Base-by-base conservation (phyloP, 2,329 filamentous ascomycete species). In the Rhinocladiella similis region DNA sequence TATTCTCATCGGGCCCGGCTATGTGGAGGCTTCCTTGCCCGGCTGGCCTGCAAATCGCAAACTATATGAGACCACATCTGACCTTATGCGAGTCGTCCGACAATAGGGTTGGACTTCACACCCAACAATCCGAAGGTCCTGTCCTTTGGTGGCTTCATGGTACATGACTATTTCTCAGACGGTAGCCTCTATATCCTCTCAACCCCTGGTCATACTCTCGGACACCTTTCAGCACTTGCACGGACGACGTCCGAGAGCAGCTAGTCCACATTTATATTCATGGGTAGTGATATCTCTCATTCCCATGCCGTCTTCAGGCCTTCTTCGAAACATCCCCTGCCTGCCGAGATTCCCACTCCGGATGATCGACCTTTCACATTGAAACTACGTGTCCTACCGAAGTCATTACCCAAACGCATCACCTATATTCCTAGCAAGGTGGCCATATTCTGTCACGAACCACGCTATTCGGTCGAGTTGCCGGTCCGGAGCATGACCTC, bases 221-320 rank as follows among this genome's bases (percentile, higher is more conserved):
- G 77, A 1, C 79, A 81, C 62, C 68, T 80, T 19, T 76, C 74
- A 54, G 80, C 71, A 3, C 69, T 83, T 0, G 80, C 77, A 1
- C 69, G 80, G 5, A 76, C 73, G 0, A 70, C 69, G 1, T 20
- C 61, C 6, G 29, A 33, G 5, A 7, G 10, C 10, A 7, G 10
- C 29, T 5, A 33, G 54, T 58, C 78, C 56, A 63, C 68, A 1
- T 82, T 81, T 61, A 72, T 80, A 18, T 72, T 80, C 61, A 75
- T 81, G 69, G 79, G 76, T 18, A 78, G 76, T n/a, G 79, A 82
- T 29, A 45, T 51, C 16, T 39, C 20, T 12, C 49, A 52, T 29
- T 9, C 29, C 2, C 10, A 12, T 12, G 10, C 10, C 5, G 29
- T 33, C 5, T 33, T 33, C 10, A 6, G 29, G 10, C 29, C 29